A percentile compares a stretch with the other conserved stretches of the same genome.
phyloP scores from a whole-genome alignment of 129 eudicot genomes.

The Flaveria bidentis region DNA sequence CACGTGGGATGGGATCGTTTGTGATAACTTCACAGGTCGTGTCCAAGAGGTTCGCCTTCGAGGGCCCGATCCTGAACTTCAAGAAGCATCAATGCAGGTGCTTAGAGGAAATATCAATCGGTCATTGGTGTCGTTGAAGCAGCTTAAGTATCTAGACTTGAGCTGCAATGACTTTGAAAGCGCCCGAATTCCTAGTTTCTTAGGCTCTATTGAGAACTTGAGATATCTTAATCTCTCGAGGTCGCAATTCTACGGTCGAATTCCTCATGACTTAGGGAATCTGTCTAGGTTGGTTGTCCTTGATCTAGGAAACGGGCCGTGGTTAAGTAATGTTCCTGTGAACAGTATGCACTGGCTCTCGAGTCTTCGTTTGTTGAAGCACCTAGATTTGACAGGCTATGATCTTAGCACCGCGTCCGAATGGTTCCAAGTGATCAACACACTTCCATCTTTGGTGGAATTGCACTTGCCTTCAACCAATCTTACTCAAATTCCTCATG shows the following conservation, averaged over 20 bases:
- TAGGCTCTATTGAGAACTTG: conserved; percentile 7
- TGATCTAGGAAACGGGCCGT: conserved; percentile 3
- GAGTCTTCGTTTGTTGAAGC: conserved; percentile 26
- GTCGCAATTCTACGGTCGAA: conserved; percentile 6
- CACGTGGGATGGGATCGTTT: conserved; percentile 31
- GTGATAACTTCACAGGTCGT: conserved; percentile 37
- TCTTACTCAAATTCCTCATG: conserved; percentile 24
- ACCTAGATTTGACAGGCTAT: conserved; percentile 32
- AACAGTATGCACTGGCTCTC: conserved; percentile 35
- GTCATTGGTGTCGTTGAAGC: conserved; percentile 34
- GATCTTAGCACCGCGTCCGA: conserved; percentile 29
- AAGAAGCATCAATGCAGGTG: not conserved
- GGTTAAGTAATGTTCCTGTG: conserved; percentile 3
- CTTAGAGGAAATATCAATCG: conserved; percentile 31
- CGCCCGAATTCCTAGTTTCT: conserved; percentile 17
- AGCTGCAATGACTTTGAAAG: conserved; percentile 33
- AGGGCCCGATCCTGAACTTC: not conserved
- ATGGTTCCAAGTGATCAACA: conserved; percentile 42
- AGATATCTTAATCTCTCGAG: conserved; percentile 26
- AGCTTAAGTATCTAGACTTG: conserved; percentile 34
- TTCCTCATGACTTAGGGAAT: conserved; percentile 41
- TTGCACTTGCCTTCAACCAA: conserved; percentile 28
- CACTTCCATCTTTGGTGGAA: conserved; percentile 37
- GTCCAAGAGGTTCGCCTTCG: conserved; percentile 46
- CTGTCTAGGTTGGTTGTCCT: conserved; percentile 32